Evolutionary conservation across 306 rosid species (phyloP), one percentile per base, ranked within the genome.

Genomic region (Senna tora): DNA sequence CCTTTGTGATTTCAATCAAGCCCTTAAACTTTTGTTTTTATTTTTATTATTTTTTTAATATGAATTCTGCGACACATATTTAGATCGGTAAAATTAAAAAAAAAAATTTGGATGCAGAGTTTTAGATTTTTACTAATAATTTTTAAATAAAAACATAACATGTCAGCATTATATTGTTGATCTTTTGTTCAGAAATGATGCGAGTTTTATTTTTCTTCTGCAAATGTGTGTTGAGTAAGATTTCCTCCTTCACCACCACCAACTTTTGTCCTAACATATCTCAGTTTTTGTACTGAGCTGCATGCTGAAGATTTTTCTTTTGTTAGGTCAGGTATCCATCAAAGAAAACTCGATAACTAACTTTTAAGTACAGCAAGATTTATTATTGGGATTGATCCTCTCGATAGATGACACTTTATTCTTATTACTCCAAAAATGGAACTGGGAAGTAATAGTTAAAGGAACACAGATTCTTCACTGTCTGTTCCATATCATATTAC

Each of bases 1-100:
- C 62, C 22, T 64, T 22, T 6, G 50, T 80, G 75, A 43, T 25
- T 16, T 68, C 56, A 10, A 55, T 64, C 19, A 39, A 47, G 70
- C 55, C 75, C 49, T 69, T 54, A 51, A 62, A 25, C 30, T 25
- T 25, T 1, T 25, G 3, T 25, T 25, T 25, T 25, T 25, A 25
- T 1, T 25, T 1, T 25, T 25, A n/a, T 25, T 25, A 1, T 25
- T 25, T 25, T 25, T 25, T 25, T 25, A 25, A 25, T 15, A 60
- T 50, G 12, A 59, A 14, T 65, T 55, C 77, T 70, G 60, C 33
- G 46, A 59, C 54, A 53, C 39, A 34, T 47, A 22, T 65, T 28
- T 66, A 54, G 41, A 12, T 4, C 4, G n/a, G 10, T 42, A 42
- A 10, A 12, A 42, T 12, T 2, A 43, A 4, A 43, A 4, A 12